Base-by-base conservation (phyloP, 2,329 filamentous ascomycete species). In the Sphaerulina musiva region DNA sequence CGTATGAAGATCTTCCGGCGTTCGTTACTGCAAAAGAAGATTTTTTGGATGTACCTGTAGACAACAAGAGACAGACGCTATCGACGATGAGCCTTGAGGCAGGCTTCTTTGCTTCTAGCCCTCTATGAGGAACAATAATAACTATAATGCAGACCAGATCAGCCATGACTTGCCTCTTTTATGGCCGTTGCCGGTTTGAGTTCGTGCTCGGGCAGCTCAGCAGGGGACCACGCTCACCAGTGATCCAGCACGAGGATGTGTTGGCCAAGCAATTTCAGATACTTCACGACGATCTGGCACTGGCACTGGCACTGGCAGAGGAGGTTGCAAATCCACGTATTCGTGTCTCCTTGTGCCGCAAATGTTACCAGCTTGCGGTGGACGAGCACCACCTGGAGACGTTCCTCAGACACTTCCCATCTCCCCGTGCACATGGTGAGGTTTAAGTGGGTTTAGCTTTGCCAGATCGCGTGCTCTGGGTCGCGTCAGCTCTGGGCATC, bases 401-500 rank as follows among this genome's bases (percentile, higher is more conserved):
- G 36, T 49, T 50, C 48, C 46, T 55, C 53, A 46, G 51, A 55
- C 36, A 42, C 26, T 46, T 42, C 34, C 36, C 26, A 34, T 34
- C 43, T 20, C 46, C 43, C 38, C 47, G 43, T 47, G 47, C 53
- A 51, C 47, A 48, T 12, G 29, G n/a, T 47, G 53, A 55, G 53
- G 14, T 47, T 55, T 55, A 55, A 43, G 42, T 47, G 50, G 26
- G 14, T 46, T 55, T 40, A 40, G 39, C 53, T 46, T 47, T 36
- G 38, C 17, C 29, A 40, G 46, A 54, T 54, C 42, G 52, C 52
- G 52, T 54, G 46, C 42, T 51, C 32, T 34, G 29, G 53, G 43
- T 34, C 48, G 48, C 42, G 51, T 42, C 53, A 51, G 14, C 36
- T 20, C 2, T 20, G 2, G 20, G 51, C 31, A 48, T 7, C 26